Conservation (phyloP, 148 eudicot genomes). For the Linanthus parryae region DNA sequence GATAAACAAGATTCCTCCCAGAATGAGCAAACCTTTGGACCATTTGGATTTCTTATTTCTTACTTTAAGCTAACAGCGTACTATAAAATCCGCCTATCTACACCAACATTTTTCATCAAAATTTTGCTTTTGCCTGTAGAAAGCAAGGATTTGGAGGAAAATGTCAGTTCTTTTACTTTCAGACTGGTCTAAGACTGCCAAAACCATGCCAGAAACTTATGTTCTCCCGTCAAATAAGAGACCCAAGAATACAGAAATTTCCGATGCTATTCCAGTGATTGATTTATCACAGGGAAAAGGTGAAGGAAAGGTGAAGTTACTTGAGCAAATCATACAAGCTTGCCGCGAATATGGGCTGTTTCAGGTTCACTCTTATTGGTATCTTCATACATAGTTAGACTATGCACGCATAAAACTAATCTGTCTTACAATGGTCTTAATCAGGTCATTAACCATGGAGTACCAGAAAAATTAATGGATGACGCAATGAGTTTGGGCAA, state of each 20-base stretch:
- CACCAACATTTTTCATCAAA: too few relatives aligned
- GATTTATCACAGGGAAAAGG: background rate
- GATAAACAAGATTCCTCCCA: too few relatives aligned
- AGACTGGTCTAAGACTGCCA: conserved; percentile 1
- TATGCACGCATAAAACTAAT: background rate
- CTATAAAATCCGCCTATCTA: too few relatives aligned
- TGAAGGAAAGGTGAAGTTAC: conserved; percentile 2
- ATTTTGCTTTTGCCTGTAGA: too few relatives aligned
- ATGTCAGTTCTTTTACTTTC: too few relatives aligned
- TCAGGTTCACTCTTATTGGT: conserved; percentile 22
- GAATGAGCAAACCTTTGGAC: too few relatives aligned
- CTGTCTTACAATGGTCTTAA: background rate
- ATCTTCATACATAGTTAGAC: background rate
- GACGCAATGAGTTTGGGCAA: background rate
- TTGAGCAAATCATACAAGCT: conserved; percentile 19
- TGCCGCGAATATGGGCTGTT: conserved; percentile 22
- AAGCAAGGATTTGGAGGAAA: too few relatives aligned
- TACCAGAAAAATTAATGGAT: background rate
- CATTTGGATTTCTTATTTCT: too few relatives aligned
- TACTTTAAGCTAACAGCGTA: too few relatives aligned
- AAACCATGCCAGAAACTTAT: conserved; percentile 2
- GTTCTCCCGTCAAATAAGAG: background rate
- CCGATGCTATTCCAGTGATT: conserved; percentile 5
- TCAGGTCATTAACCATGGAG: background rate
- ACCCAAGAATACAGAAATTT: background rate